phyloP scores from a whole-genome alignment of 768 basidiomycete species.

The Pluteus cervinus region DNA sequence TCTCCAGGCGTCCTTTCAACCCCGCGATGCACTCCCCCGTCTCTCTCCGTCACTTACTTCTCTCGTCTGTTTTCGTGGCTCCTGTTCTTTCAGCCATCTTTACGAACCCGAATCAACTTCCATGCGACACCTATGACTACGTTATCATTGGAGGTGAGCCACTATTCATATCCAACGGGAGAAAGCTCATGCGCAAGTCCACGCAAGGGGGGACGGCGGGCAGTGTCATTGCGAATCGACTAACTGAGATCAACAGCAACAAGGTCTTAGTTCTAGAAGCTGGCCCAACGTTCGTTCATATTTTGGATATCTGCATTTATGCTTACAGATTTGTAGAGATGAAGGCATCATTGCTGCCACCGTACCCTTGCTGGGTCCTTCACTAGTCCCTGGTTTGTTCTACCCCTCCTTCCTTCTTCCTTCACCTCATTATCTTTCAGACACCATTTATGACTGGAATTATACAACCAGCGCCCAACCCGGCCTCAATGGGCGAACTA shows the following conservation, averaged over 20 bases:
- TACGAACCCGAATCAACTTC: conserved; percentile 8
- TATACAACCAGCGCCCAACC: conserved; percentile 17
- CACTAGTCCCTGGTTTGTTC: conserved; percentile 2
- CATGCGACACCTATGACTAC: conserved; percentile 13
- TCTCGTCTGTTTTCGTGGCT: neutral
- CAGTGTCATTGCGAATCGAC: conserved; percentile 36
- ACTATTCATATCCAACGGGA: neutral
- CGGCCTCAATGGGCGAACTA: conserved; percentile 15
- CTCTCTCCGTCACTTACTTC: neutral
- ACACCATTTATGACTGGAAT: conserved; percentile 21
- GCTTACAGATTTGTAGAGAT: conserved; percentile 6
- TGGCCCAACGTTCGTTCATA: conserved; percentile 17
- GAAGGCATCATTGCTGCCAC: conserved; percentile 9
- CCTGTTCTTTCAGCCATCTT: neutral
- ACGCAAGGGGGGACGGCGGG: conserved; percentile 32
- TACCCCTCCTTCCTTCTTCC: conserved; percentile 4
- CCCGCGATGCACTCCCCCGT: neutral
- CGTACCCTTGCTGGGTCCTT: conserved; percentile 12
- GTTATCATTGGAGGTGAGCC: conserved; percentile 18
- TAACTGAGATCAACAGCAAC: conserved; percentile 29
- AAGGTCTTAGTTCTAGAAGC: conserved; percentile 37
- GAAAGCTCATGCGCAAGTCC: neutral
- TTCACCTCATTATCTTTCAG: neutral
- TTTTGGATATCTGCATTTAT: neutral
- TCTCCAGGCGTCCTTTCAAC: neutral